A percentile compares a stretch with the other conserved stretches of the same genome.
Conservation (phyloP, 257 asterid genomes). For the Penstemon newberryi region DNA sequence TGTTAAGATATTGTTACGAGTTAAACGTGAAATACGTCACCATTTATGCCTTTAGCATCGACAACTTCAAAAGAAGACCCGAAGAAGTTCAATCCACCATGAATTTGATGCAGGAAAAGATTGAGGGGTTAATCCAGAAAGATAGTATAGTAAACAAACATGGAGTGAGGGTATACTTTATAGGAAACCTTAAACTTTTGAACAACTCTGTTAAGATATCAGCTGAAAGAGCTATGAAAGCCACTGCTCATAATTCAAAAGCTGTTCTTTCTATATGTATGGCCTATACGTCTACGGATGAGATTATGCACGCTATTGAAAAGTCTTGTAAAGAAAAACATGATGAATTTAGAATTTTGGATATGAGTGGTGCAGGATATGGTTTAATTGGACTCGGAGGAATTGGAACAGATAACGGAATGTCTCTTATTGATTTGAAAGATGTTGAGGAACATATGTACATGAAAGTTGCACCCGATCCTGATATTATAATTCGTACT, state of each 20-base stretch:
- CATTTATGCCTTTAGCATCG: constrained; percentile 80
- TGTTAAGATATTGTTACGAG: constrained; percentile 72
- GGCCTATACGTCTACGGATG: constrained; percentile 88
- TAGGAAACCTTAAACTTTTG: constrained; percentile 70
- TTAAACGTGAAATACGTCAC: constrained; percentile 56
- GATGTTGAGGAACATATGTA: constrained; percentile 64
- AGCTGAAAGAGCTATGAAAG: constrained; percentile 70
- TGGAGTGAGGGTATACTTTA: constrained; percentile 67
- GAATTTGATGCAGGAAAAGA: constrained; percentile 69
- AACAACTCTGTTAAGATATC: constrained; percentile 52
- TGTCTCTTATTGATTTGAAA: constrained; percentile 34
- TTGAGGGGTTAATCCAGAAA: constrained; percentile 56
- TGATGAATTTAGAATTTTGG: constrained; percentile 30
- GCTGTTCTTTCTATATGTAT: constrained; percentile 62
- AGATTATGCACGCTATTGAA: constrained; percentile 62
- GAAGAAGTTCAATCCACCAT: constrained; percentile 80
- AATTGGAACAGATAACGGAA: constrained; percentile 27
- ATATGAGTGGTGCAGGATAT: constrained; percentile 27
- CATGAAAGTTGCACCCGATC: constrained; percentile 70
- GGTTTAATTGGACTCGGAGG: constrained; percentile 21
- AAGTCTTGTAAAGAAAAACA: constrained; percentile 47
- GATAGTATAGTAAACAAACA: constrained; percentile 54
- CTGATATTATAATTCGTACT: constrained; percentile 70
- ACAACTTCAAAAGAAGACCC: constrained; percentile 69
- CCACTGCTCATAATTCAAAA: constrained; percentile 57